Evolutionary conservation across 345 rosid genomes (phyloP), one percentile per base, ranked within the genome.

Genomic region (Isatis tinctoria): DNA sequence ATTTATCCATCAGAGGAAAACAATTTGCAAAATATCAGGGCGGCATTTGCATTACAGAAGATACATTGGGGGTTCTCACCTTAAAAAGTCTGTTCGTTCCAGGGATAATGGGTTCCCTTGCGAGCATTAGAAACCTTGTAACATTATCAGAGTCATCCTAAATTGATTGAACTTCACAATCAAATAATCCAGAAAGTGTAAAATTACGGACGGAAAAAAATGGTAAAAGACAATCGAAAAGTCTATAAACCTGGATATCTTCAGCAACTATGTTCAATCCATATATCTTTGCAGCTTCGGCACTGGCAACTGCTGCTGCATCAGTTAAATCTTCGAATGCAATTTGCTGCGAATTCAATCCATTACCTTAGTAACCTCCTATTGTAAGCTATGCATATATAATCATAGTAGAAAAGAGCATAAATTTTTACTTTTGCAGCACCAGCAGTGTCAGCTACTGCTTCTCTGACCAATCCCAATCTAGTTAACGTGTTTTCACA

Each of bases 61-160:
- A 13, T 32, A 49, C 33, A 24, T 22, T 64, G 2, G 28, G 73
- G 74, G n/a, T 67, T 69, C 72, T 75, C 77, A 95, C 99, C 99
- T 95, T 95, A 74, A 92, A 95, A 51, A 90, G 94, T 83, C 84
- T 84, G 69, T 85, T 85, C 0, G 80, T 89, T 79, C 92, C 94
- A 65, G 99, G 98, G 78, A 95, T 95, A 58, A 95, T 85, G 28
- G 99, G 99, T 67, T 95, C 99, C 81, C 99, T 90, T 53, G 99
- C 99, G 66, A 95, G 91, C 88, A 92, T 95, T 69, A 95, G 82
- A 79, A 95, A 95, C 67, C 98, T 87, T 48, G 98, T 95, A 43
- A 95, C 87, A 82, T 95, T 95, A 77, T 92, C 91, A 52, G 79
- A 80, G 75, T 89, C 92, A 78, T 92, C 99, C 98, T 95, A 74